These are phyloP conservation scores for Syzygium jambos DNA, from an alignment of 345 rosid genomes.

Conservation along the genomic window DNA sequence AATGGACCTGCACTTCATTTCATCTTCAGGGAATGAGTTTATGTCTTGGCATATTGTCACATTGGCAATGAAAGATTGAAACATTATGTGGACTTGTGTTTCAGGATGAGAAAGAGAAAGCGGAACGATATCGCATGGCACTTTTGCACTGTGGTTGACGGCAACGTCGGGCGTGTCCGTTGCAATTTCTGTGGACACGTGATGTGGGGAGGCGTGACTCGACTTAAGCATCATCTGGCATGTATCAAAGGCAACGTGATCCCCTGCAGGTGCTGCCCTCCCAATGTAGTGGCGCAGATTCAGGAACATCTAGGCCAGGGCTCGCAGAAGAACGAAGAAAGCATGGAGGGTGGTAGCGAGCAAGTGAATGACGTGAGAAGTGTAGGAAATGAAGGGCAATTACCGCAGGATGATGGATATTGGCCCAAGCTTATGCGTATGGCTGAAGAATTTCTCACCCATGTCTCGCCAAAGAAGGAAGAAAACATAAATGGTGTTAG, in stretches of 20 bases:
- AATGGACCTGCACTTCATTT: neutral
- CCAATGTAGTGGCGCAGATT: neutral
- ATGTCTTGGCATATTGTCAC: neutral
- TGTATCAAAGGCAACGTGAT: neutral
- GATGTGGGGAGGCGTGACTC: neutral
- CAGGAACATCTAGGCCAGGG: neutral
- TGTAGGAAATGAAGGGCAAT: neutral
- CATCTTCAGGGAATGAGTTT: neutral
- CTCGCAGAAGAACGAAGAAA: neutral
- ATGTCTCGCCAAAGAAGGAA: neutral
- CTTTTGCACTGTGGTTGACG: neutral
- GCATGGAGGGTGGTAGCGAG: neutral
- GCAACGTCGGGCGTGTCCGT: neutral
- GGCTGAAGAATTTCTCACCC: neutral
- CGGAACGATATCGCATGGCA: neutral
- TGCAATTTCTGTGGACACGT: neutral
- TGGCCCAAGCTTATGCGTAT: neutral
- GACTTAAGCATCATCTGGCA: neutral
- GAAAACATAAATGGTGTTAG: neutral
- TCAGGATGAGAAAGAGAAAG: neutral
- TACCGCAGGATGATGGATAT: neutral
- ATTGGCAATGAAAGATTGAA: neutral
- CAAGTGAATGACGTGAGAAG: neutral
- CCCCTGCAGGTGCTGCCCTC: neutral
- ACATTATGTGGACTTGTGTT: neutral